These are phyloP conservation scores for Tilletia horrida DNA, from an alignment of 1,284 basidiomycete species.

Conservation along the genomic window DNA sequence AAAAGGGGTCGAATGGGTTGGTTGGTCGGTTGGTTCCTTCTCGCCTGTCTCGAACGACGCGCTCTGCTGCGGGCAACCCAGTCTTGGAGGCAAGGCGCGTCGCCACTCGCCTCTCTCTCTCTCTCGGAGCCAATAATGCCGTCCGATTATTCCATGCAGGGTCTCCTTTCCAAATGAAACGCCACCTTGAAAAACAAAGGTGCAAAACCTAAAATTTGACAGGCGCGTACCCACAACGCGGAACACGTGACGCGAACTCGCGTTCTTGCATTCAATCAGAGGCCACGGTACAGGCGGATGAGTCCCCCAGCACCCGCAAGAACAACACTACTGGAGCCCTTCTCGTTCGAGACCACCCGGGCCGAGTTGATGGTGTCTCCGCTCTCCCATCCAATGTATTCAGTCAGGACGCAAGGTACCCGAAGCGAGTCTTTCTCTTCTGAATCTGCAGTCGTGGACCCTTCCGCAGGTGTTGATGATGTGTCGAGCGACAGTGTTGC, in stretches of 20 bases:
- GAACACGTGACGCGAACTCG: too few relatives aligned
- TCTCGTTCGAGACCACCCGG: background rate
- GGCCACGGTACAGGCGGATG: background rate
- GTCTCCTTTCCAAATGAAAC: too few relatives aligned
- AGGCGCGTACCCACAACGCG: background rate
- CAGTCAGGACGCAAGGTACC: background rate
- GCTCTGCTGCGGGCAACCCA: too few relatives aligned
- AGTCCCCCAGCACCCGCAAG: conserved; percentile 2
- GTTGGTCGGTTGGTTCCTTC: too few relatives aligned
- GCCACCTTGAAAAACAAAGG: too few relatives aligned
- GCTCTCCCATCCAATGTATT: conserved; percentile 7
- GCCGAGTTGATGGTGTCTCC: background rate
- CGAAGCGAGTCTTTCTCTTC: background rate
- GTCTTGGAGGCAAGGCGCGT: too few relatives aligned
- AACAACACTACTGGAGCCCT: background rate
- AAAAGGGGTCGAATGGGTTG: too few relatives aligned
- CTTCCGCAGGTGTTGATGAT: background rate
- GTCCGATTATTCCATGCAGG: too few relatives aligned
- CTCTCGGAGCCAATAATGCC: too few relatives aligned
- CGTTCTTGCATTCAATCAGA: background rate
- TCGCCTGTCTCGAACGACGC: too few relatives aligned
- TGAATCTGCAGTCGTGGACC: too few relatives aligned
- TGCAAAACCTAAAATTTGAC: background rate
- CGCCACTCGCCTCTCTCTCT: too few relatives aligned
- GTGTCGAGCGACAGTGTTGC: background rate